Evolutionary conservation across 2,329 filamentous ascomycete genomes (phyloP).

Genomic region (Thielaviopsis punctulata): DNA sequence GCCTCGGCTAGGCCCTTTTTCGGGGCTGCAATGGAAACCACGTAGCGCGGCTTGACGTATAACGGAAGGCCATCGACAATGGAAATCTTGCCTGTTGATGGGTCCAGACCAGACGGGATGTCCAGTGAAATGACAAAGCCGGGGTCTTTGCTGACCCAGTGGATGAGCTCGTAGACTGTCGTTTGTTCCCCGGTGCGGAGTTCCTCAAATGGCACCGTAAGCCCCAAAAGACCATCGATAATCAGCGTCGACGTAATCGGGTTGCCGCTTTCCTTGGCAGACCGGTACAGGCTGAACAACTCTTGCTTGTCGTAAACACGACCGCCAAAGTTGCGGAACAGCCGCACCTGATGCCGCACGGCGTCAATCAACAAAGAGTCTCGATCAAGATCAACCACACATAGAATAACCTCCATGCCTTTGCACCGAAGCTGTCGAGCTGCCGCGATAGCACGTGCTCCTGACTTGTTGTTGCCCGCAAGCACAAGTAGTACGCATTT

Average conservation of each 20-base stretch:
- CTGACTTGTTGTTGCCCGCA: slow-evolving; percentile 90
- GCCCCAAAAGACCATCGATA: slow-evolving; percentile 73
- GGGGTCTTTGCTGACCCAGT: slow-evolving; percentile 82
- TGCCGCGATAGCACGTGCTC: slow-evolving; percentile 68
- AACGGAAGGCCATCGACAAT: slow-evolving; percentile 59
- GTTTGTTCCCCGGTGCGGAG: slow-evolving; percentile 67
- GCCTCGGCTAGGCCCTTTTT: slow-evolving; percentile 71
- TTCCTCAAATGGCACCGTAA: slow-evolving; percentile 79
- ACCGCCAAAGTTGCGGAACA: slow-evolving; percentile 72
- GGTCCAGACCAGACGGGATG: slow-evolving; percentile 75
- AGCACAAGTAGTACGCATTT: slow-evolving; percentile 47
- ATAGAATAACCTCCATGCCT: slow-evolving; percentile 63
- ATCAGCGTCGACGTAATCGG: slow-evolving; percentile 51
- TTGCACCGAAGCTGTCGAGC: slow-evolving; percentile 76
- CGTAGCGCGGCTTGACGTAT: slow-evolving; percentile 64
- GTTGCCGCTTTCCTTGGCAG: slow-evolving; percentile 18
- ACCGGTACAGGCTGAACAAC: slow-evolving; percentile 42
- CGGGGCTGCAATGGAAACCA: slow-evolving; percentile 74
- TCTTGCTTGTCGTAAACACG: slow-evolving; percentile 46
- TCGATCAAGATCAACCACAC: slow-evolving; percentile 69
- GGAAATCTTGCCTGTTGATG: slow-evolving; percentile 50
- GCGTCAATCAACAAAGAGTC: slow-evolving; percentile 67
- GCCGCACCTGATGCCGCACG: slow-evolving; percentile 61
- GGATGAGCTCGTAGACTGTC: slow-evolving; percentile 74
- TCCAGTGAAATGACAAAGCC: slow-evolving; percentile 76